A percentile compares a stretch with the other conserved stretches of the same genome.
Evolutionary conservation across 495 filamentous ascomycete species (phyloP).

Genomic region (Amorphotheca resinae): DNA sequence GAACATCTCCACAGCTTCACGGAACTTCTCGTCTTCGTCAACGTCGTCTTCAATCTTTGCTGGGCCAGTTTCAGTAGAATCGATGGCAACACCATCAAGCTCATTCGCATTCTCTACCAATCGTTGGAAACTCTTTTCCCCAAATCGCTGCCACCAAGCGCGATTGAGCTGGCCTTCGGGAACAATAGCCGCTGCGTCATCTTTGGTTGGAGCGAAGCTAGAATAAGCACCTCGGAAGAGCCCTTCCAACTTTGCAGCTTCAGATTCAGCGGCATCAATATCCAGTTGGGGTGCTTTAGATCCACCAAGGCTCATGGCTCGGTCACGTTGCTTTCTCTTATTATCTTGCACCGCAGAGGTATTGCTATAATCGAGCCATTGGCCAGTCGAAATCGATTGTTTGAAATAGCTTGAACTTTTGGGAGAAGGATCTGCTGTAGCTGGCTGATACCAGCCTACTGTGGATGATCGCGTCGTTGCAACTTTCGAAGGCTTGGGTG

Average conservation of each 20-base stretch:
- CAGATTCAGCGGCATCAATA: constrained; percentile 33
- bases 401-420: constrained; percentile 40
- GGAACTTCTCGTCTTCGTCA: constrained; percentile 29
- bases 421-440: constrained; percentile 20
- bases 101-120: constrained; percentile 30
- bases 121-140: constrained; percentile 44
- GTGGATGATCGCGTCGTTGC: constrained; percentile 45
- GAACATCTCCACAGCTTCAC: constrained; percentile 12
- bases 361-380: constrained; percentile 58
- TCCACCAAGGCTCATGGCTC: constrained; percentile 56
- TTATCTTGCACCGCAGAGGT: constrained; percentile 43
- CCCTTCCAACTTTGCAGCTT: constrained; percentile 54
- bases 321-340: constrained; percentile 57
- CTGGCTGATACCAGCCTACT: constrained; percentile 50
- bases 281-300: constrained; percentile 35
- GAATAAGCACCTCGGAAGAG: constrained; percentile 76
- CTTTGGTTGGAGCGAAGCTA: constrained; percentile 72
- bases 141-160: constrained; percentile 80
- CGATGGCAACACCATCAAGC: constrained; percentile 20
- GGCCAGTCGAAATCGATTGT: constrained; percentile 44
- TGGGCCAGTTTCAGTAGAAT: constrained; percentile 25
- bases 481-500: constrained; percentile 55
- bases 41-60: constrained; percentile 24
- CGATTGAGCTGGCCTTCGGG: constrained; percentile 56
- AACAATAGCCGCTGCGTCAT: constrained; percentile 64